phyloP scores from a whole-genome alignment of 306 rosid species.

The Macrotyloma uniflorum region DNA sequence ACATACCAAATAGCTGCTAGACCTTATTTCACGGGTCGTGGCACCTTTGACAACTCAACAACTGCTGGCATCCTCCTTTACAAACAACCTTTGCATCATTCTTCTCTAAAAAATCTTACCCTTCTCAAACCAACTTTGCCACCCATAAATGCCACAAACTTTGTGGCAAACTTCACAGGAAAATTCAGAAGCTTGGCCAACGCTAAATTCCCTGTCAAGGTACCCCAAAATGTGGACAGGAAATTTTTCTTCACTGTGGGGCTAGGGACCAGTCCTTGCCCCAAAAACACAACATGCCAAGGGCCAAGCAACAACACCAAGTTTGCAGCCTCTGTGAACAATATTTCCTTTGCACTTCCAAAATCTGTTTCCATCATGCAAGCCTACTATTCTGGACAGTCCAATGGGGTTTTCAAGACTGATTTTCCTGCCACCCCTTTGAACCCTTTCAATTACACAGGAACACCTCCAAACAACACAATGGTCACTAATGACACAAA shows the following conservation, averaged over 20 bases:
- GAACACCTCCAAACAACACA: constrained; percentile 76
- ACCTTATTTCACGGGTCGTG: constrained; percentile 66
- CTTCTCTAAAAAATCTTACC: constrained; percentile 34
- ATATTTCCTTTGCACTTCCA: constrained; percentile 74
- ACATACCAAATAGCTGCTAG: constrained; percentile 66
- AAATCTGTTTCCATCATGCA: constrained; percentile 62
- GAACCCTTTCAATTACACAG: constrained; percentile 70
- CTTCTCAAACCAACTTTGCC: constrained; percentile 65
- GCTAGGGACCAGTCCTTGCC: constrained; percentile 76
- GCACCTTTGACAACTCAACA: constrained; percentile 78
- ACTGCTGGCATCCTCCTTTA: constrained; percentile 67
- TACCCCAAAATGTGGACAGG: constrained; percentile 63
- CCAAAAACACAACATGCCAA: constrained; percentile 74
- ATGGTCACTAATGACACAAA: constrained; percentile 63
- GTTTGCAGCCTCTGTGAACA: constrained; percentile 71
- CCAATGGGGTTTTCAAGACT: constrained; percentile 59
- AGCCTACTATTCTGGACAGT: constrained; percentile 51
- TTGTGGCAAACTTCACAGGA: constrained; percentile 54
- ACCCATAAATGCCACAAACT: constrained; percentile 65
- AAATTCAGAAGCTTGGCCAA: constrained; percentile 60
- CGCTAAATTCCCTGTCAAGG: constrained; percentile 62
- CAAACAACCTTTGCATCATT: constrained; percentile 32
- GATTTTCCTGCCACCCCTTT: constrained; percentile 65
- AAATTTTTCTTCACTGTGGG: constrained; percentile 72
- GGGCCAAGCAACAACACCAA: constrained; percentile 74